Conservation (phyloP, 805 yeast species). For the Candida xyloterini region DNA sequence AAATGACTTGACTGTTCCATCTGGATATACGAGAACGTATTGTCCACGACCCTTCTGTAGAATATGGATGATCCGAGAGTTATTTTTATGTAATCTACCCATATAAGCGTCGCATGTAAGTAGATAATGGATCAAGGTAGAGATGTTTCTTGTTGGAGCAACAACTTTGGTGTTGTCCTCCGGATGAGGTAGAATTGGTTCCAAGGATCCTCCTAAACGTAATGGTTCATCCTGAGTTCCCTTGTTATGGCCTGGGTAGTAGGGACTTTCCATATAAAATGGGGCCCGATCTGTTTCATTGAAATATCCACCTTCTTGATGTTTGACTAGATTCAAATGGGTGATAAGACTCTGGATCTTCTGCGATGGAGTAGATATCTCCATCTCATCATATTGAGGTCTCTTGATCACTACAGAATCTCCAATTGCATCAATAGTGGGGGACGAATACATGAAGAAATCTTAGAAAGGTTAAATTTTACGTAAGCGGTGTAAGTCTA, state of each 20-base stretch:
- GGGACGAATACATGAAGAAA: conserved; percentile 13
- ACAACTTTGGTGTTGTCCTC: conserved; percentile 17
- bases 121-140: conserved; percentile 52
- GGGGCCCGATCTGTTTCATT: conserved; percentile 56
- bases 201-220: conserved; percentile 13
- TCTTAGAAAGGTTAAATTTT: neutral
- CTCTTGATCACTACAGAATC: conserved; percentile 11
- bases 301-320: conserved; percentile 57
- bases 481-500: conserved; percentile 10
- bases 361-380: conserved; percentile 17
- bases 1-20: conserved; percentile 47
- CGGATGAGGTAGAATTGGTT: conserved; percentile 15
- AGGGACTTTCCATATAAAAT: conserved; percentile 39
- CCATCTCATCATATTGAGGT: conserved; percentile 24
- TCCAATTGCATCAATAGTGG: conserved; percentile 26
- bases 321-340: conserved; percentile 38
- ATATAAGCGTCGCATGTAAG: conserved; percentile 49
- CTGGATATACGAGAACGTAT: conserved; percentile 51
- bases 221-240: conserved; percentile 16
- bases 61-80: conserved; percentile 53
- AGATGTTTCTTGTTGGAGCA: conserved; percentile 37
- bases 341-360: conserved; percentile 34
- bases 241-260: conserved; percentile 30
- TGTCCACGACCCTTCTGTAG: conserved; percentile 55
- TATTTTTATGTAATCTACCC: conserved; percentile 50